Evolutionary conservation across 371 early-diverging fungal species (phyloP).

Genomic region (Lichtheimia corymbifera): DNA sequence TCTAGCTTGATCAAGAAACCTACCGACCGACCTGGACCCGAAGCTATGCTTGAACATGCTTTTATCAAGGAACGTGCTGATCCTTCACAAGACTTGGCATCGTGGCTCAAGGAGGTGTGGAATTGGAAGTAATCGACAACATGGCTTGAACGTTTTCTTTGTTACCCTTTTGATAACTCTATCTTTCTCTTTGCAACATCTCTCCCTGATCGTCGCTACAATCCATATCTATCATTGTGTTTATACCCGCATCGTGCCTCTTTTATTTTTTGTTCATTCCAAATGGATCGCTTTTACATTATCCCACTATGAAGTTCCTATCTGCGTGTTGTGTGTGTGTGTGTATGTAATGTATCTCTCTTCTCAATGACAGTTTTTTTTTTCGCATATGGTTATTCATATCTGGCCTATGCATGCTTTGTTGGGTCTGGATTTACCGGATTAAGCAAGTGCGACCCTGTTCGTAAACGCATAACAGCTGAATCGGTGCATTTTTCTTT

Average conservation of each 20-base stretch:
- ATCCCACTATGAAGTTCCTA: not conserved
- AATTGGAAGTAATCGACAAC: constrained; percentile 29
- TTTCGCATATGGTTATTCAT: not conserved
- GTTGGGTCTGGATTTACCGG: not conserved
- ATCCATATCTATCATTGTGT: too few relatives aligned
- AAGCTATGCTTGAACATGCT: constrained; percentile 65
- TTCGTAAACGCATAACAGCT: too few relatives aligned
- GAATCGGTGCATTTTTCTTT: too few relatives aligned
- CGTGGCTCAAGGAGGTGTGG: constrained; percentile 60
- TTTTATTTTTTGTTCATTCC: not conserved
- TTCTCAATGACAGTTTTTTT: too few relatives aligned
- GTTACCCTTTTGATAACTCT: not conserved
- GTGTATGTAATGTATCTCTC: too few relatives aligned
- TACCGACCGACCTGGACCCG: constrained; percentile 71
- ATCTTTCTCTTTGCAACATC: not conserved
- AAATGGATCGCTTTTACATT: not conserved
- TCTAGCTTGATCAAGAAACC: constrained; percentile 73
- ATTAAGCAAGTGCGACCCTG: too few relatives aligned
- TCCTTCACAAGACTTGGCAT: constrained; percentile 33
- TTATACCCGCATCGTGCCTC: too few relatives aligned
- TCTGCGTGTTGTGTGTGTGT: too few relatives aligned
- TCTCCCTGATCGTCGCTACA: not conserved
- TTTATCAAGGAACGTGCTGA: constrained; percentile 54
- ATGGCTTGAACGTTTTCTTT: too few relatives aligned
- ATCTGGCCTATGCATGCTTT: constrained; percentile 1